Evolutionary conservation across 2,329 filamentous ascomycete genomes (phyloP), one percentile per base, ranked within the genome.

Genomic region (Monosporascus sp.): DNA sequence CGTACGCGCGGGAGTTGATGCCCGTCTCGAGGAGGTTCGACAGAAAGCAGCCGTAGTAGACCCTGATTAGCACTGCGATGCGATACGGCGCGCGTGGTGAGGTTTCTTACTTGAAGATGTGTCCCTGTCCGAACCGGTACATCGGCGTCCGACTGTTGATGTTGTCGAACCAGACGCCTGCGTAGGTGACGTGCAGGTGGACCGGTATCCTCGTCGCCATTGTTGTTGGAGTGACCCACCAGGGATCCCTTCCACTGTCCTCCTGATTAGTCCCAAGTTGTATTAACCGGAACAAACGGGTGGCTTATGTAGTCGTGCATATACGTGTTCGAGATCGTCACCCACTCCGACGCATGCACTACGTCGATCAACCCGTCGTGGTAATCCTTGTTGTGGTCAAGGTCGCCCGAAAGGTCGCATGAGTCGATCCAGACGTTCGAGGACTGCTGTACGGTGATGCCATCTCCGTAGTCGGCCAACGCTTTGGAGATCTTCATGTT

Each of bases 321-420:
- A 43, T 62, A 60, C 3, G 65, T 70, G 68, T 70, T 74, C 55
- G 66, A 71, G 38, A 71, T 59, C 22, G 68, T 81, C 51, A 81
- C 67, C 62, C 70, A 83, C 69, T 85, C 80, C 2, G 76, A 72
- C 24, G 74, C 81, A 60, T 82, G 79, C 54, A 78, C 82, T 41
- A 82, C 70, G 56, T 85, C 82, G 39, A 80, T 67, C 1, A 83
- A 73, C n/a, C 81, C 81, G 52, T 84, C 81, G 63, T 81, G 84
- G 68, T 78, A 81, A 67, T 85, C 80, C 66, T 84, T 84, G 69
- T 74, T 76, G 57, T 83, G 75, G 52, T 77, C 69, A 31, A 64
- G 62, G 60, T 83, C 76, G 8, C 75, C 77, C 0, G 75, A 80
- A 31, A 83, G 70, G 52, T 85, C 80, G 60, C 75, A 73, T 66